Percentiles rank a stretch among this genome's conserved stretches.
phyloP scores from a whole-genome alignment of 2,329 filamentous ascomycete species.

The Ceratocystis alfenasii region DNA sequence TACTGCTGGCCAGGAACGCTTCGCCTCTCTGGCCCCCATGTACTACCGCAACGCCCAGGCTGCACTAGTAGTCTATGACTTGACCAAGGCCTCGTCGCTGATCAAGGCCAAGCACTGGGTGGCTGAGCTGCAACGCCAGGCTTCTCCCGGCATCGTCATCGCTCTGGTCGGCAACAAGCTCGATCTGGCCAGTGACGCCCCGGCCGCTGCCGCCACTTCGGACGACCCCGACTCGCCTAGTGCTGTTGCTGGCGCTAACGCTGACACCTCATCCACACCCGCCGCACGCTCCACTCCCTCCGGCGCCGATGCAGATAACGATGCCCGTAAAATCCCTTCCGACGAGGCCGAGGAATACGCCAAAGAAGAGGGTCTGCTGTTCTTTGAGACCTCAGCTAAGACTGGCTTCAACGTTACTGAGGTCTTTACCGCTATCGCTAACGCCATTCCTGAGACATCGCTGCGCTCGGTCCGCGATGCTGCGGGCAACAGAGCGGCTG shows the following conservation, averaged over 20 bases:
- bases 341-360: slow-evolving; percentile 87
- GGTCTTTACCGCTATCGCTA: slow-evolving; percentile 96
- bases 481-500: slow-evolving; percentile 42
- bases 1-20: slow-evolving; percentile 93
- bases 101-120: slow-evolving; percentile 99
- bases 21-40: slow-evolving; percentile 93
- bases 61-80: slow-evolving; percentile 94
- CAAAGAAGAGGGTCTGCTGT: slow-evolving; percentile 83
- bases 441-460: slow-evolving; percentile 93
- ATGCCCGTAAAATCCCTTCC: slow-evolving; percentile 80
- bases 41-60: slow-evolving; percentile 99
- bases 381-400: slow-evolving; percentile 98
- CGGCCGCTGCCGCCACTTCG: slow-evolving; percentile 35
- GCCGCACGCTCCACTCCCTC: background rate
- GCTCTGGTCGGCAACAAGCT: slow-evolving; percentile 94
- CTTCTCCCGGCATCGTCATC: slow-evolving; percentile 91
- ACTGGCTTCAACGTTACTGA: slow-evolving; percentile 87
- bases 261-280: slow-evolving; percentile 38
- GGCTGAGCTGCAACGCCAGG: slow-evolving; percentile 90
- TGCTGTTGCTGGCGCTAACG: slow-evolving; percentile 27
- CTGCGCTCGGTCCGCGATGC: slow-evolving; percentile 76
- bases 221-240: slow-evolving; percentile 37
- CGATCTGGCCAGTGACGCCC: slow-evolving; percentile 61
- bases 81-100: slow-evolving; percentile 90
- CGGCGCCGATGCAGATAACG: slow-evolving; percentile 45